Evolutionary conservation across 805 yeast genomes (phyloP).

Genomic region (Nakazawaea ishiwadae): DNA sequence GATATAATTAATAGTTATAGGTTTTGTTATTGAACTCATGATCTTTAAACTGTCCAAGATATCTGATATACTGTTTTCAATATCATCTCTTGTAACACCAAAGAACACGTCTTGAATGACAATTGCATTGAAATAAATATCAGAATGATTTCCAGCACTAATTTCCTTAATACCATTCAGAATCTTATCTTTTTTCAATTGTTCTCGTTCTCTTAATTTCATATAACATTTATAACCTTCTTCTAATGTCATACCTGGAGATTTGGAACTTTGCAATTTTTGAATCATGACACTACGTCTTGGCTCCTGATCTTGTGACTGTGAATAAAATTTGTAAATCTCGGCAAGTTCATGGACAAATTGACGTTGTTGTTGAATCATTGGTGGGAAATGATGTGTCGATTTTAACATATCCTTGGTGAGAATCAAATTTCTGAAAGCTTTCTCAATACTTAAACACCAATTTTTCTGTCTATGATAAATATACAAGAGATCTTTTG

Average conservation of each 20-base stretch:
- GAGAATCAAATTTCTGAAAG: constrained; percentile 44
- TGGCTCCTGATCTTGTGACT: constrained; percentile 82
- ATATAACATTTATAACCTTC: constrained; percentile 35
- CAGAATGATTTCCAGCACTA: no score
- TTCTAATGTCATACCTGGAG: constrained; percentile 43
- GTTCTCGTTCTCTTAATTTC: constrained; percentile 22
- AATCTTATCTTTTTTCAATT: constrained; percentile 14
- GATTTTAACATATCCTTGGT: constrained; percentile 29
- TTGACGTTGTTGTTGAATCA: constrained; percentile 63
- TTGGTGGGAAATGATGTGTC: constrained; percentile 63
- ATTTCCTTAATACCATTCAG: constrained; percentile 24
- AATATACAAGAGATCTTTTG: constrained; percentile 40
- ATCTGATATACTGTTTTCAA: constrained; percentile 23
- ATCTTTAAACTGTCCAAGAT: constrained; percentile 22
- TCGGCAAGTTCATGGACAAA: constrained; percentile 68
- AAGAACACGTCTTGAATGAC: constrained; percentile 46
- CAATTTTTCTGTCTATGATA: constrained; percentile 57
- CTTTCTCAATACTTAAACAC: constrained; percentile 61
- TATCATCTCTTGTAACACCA: constrained; percentile 45
- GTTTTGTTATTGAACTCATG: constrained; percentile 18
- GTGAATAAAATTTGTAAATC: constrained; percentile 53
- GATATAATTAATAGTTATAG: constrained; percentile 31
- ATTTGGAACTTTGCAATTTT: constrained; percentile 22
- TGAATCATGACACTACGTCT: constrained; percentile 64
- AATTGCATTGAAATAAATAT: constrained; percentile 44